Evolutionary conservation across 331 rosid species (phyloP).

Genomic region (Phaseolus coccineus): DNA sequence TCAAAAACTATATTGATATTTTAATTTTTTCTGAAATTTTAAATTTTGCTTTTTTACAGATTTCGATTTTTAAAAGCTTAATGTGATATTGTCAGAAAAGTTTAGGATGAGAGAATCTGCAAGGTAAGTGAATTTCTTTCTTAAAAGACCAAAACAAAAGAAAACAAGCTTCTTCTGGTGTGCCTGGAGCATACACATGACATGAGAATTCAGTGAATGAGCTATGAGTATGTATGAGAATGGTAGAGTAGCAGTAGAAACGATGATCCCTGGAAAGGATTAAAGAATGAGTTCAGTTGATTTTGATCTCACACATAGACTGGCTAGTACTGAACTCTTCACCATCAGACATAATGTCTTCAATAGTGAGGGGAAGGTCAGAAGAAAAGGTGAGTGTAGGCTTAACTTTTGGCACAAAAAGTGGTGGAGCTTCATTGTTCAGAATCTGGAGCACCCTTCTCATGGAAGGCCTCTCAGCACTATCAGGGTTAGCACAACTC

Average conservation of each 20-base stretch:
- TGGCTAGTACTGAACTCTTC: background rate
- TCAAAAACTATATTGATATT: too few relatives aligned
- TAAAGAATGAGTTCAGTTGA: background rate
- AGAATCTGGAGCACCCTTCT: conserved; percentile 10
- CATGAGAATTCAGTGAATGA: background rate
- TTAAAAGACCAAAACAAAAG: too few relatives aligned
- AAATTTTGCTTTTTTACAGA: too few relatives aligned
- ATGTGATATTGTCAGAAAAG: too few relatives aligned
- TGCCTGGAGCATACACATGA: too few relatives aligned
- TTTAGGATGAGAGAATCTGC: too few relatives aligned
- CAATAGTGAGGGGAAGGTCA: background rate
- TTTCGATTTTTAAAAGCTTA: too few relatives aligned
- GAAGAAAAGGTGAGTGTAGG: conserved; percentile 14
- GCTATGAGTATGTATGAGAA: background rate
- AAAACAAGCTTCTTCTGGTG: too few relatives aligned
- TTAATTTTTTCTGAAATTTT: too few relatives aligned
- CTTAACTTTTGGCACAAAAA: background rate
- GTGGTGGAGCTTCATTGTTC: background rate
- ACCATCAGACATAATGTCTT: background rate
- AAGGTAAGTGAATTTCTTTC: too few relatives aligned
- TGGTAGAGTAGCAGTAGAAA: background rate
- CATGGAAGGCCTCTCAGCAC: background rate
- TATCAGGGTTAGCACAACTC: background rate
- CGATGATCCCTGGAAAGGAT: background rate
- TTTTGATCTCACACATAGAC: background rate